Base-by-base conservation (phyloP, 202 grass and related monocot species). In the Carex arenaria region DNA sequence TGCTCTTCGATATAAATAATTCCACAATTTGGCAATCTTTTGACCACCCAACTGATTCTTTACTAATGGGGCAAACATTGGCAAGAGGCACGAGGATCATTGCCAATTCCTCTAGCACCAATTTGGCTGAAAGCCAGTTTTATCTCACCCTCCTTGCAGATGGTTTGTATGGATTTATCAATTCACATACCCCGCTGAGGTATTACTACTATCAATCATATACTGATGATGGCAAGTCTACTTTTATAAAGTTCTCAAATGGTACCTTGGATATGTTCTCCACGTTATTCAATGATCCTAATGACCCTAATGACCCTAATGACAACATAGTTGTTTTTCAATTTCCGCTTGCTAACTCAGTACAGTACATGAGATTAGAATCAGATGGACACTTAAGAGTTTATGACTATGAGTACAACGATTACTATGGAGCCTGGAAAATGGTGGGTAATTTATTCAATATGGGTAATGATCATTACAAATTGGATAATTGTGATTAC, bases 361-460 rank as follows among this genome's bases (percentile, higher is more conserved):
- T 53, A 19, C 61, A 55, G 15, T 90, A 84, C 82, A 76, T 84
- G 31, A 90, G 80, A 67, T 40, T 86, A 28, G 90, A 86, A 2
- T 88, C 65, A 11, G 85, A 88, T 75, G 85, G 83, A 4, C 83
- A 92, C 73, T 72, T 90, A 63, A 83, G 60, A 55, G 13, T 89
- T 43, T 89, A 90, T 36, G 43, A 5, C 0, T 45, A 6, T 1
- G 0, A 69, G 10, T 1, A 8, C n/a, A n/a, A n/a, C n/a, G n/a
- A n/a, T n/a, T n/a, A n/a, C n/a, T n/a, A n/a, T n/a, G n/a, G n/a
- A n/a, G n/a, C n/a, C n/a, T 55, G 42, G 72, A 28, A 10, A 7
- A 28, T 52, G 71, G 79, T 80, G 0, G 80, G 63, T 55, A 55
- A 90, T 86, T 42, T 90, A 62, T 2, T 83, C 18, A 55, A 71